A percentile compares a stretch with the other conserved stretches of the same genome.
Evolutionary conservation across 2,329 filamentous ascomycete genomes (phyloP).

Genomic region (Cucurbitaria berberidis): DNA sequence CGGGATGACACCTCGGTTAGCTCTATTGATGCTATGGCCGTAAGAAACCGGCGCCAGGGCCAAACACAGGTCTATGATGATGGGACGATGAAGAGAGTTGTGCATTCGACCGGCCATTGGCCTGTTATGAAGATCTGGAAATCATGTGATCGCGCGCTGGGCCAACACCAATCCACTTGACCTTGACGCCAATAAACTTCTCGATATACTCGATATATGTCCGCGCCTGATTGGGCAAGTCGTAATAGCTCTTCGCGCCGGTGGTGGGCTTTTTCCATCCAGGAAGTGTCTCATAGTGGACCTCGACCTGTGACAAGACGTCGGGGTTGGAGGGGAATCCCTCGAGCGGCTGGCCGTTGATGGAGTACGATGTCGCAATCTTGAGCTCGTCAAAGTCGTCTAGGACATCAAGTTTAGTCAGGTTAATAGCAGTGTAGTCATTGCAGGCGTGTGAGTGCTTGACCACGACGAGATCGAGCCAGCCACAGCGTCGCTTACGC

Average conservation of each 20-base stretch:
- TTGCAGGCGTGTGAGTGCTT: conserved; percentile 71
- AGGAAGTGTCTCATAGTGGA: conserved; percentile 70
- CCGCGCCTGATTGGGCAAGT: conserved; percentile 68
- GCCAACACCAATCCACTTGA: conserved; percentile 71
- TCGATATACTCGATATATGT: conserved; percentile 73
- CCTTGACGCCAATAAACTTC: conserved; percentile 66
- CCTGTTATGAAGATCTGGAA: conserved; percentile 51
- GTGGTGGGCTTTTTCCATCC: conserved; percentile 73
- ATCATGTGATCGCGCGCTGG: conserved; percentile 71
- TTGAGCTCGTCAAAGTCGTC: conserved; percentile 78
- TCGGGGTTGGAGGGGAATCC: conserved; percentile 70
- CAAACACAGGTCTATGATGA: conserved; percentile 3
- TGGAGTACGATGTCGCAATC: conserved; percentile 72
- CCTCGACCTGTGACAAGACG: conserved; percentile 64
- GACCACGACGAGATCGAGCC: conserved; percentile 72
- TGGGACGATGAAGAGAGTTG: background rate
- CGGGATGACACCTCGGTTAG: background rate
- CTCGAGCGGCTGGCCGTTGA: conserved; percentile 62
- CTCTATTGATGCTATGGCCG: background rate
- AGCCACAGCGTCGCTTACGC: conserved; percentile 66
- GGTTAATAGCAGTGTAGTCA: conserved; percentile 69
- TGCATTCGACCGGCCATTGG: conserved; percentile 4
- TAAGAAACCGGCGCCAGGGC: background rate
- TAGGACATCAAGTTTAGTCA: conserved; percentile 73
- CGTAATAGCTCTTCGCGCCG: conserved; percentile 64